A percentile compares a stretch with the other conserved stretches of the same genome.
Evolutionary conservation across 176 grass and related monocot genomes (phyloP).

Genomic region (Eragrostis nindensis): DNA sequence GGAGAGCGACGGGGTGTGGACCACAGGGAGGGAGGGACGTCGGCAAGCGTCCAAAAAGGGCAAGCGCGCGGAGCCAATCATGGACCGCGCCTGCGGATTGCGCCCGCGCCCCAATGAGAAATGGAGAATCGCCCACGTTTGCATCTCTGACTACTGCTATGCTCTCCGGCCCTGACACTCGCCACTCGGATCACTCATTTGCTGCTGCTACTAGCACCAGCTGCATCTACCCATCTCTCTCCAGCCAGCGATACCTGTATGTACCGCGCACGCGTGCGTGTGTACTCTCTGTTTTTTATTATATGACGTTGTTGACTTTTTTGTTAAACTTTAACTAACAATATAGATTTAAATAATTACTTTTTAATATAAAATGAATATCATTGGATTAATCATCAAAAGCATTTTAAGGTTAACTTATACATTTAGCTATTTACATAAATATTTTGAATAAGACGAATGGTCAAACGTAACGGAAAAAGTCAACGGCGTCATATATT

Average conservation of each 20-base stretch:
- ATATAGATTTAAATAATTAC: too few relatives aligned
- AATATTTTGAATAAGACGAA: too few relatives aligned
- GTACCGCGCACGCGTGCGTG: background rate
- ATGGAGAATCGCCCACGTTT: constrained; percentile 41
- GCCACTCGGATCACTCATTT: background rate
- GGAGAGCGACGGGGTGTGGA: background rate
- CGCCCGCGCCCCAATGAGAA: constrained; percentile 13
- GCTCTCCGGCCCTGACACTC: background rate
- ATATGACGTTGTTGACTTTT: too few relatives aligned
- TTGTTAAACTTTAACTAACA: too few relatives aligned
- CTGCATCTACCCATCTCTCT: background rate
- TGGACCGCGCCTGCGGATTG: constrained; percentile 19
- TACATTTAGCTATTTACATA: too few relatives aligned
- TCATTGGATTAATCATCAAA: too few relatives aligned
- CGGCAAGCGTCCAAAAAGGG: constrained; percentile 32
- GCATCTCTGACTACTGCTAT: too few relatives aligned
- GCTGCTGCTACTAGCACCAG: background rate
- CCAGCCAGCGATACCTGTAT: background rate
- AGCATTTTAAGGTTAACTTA: too few relatives aligned
- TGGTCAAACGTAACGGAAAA: too few relatives aligned
- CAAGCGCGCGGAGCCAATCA: constrained; percentile 12
- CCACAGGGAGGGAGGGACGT: background rate
- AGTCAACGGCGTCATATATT: too few relatives aligned
- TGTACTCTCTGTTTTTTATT: too few relatives aligned
- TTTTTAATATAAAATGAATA: too few relatives aligned